These are phyloP conservation scores for Grosmannia huntii DNA, from an alignment of 2,329 filamentous ascomycete genomes.

Conservation along the genomic window DNA sequence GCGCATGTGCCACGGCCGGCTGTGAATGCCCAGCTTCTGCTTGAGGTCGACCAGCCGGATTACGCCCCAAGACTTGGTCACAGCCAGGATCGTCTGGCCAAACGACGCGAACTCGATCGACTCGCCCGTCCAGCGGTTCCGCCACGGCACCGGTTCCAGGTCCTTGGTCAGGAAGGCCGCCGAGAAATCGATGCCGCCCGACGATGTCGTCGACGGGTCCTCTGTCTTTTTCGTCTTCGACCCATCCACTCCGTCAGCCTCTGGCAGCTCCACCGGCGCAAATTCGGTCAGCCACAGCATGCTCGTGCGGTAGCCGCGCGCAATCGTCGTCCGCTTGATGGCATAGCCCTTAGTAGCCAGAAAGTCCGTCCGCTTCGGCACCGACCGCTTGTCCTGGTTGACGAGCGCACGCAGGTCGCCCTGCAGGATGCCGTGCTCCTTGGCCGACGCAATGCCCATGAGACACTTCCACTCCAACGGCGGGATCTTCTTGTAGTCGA, in stretches of 20 bases:
- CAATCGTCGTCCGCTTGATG: constrained; percentile 45
- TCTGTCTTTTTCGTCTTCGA: too few species aligned
- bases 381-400: constrained; percentile 49
- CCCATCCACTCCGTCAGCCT: too few species aligned
- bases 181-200: constrained; percentile 18
- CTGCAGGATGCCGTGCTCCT: constrained; percentile 44
- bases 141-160: constrained; percentile 43
- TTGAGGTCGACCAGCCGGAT: constrained; percentile 46
- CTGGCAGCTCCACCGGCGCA: constrained; percentile 28
- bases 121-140: constrained; percentile 41
- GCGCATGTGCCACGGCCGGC: constrained; percentile 47
- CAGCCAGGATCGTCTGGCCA: constrained; percentile 42
- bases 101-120: constrained; percentile 46
- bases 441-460: constrained; percentile 42
- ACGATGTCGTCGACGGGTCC: background rate
- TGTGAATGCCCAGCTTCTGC: constrained; percentile 41
- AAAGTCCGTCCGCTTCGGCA: constrained; percentile 47
- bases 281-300: constrained; percentile 48
- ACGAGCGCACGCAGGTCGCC: constrained; percentile 45
- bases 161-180: constrained; percentile 22
- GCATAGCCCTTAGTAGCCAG: constrained; percentile 49
- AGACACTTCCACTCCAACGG: constrained; percentile 46
- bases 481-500: constrained; percentile 45
- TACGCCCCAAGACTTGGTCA: constrained; percentile 44
- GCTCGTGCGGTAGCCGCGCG: constrained; percentile 47